Conservation (phyloP, 805 yeast species). For the Monosporozyma yasuniensis region DNA sequence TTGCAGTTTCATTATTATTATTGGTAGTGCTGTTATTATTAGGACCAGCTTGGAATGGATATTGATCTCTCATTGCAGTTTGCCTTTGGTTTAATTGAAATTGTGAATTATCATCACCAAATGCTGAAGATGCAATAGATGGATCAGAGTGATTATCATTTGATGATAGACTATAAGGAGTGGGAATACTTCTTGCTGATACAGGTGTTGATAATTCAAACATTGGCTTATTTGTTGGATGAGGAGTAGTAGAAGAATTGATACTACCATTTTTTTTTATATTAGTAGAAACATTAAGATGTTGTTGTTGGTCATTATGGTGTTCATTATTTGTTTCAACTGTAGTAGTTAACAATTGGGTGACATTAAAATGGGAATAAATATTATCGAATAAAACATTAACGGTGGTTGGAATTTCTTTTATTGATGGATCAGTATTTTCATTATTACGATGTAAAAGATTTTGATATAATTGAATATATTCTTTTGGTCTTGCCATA, state of each 20-base stretch:
- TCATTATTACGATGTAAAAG: conserved; percentile 6
- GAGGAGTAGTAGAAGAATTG: background rate
- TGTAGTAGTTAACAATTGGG: conserved; percentile 9
- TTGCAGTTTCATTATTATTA: background rate
- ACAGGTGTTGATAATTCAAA: background rate
- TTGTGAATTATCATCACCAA: background rate
- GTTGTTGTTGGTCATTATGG: background rate
- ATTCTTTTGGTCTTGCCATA: conserved; percentile 38
- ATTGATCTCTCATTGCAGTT: background rate
- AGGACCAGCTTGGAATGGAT: background rate
- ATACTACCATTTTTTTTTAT: background rate
- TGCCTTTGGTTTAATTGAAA: background rate
- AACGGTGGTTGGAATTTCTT: conserved; percentile 12
- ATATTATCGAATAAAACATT: conserved; percentile 17
- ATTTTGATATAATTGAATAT: conserved; percentile 19
- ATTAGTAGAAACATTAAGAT: background rate
- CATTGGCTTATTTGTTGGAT: background rate
- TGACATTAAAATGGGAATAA: conserved; percentile 12
- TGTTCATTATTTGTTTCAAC: background rate
- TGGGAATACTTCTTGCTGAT: background rate
- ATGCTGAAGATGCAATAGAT: background rate
- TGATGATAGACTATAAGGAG: background rate
- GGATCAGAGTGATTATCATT: background rate
- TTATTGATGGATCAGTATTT: conserved; percentile 8
- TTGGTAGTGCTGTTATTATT: background rate